Evolutionary conservation across 2,329 filamentous ascomycete genomes (phyloP), one percentile per base, ranked within the genome.

Genomic region (Phialophora tarda): DNA sequence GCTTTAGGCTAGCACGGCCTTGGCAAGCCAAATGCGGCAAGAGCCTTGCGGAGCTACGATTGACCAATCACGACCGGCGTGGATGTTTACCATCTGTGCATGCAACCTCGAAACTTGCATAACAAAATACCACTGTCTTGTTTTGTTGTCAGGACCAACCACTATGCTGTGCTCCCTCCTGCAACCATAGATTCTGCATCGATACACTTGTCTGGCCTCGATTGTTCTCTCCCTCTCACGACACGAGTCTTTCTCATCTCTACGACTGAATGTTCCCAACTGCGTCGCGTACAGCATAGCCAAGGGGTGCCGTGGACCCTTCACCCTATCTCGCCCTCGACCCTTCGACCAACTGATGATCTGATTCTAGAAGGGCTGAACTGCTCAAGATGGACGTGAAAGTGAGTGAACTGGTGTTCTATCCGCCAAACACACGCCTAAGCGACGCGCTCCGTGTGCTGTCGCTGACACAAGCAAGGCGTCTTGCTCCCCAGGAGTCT

Each of bases 311-410:
- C 41, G 24, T 51, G 63, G 53, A 21, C 28, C 24, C 10, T 38
- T 38, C 51, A 51, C 23, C 60, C 51, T 21, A 32, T 10, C 26
- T 23, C 50, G 23, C 32, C 32, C 51, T 32, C 59, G n/a, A 24
- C 30, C 21, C 11, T 61, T 44, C 28, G 24, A 17, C 54, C 50
- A 24, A 28, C 57, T 38, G 59, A 58, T 38, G 21, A 24, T 41
- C 14, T 21, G 23, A 41, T 26, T 11, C 12, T 24, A 61, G 47
- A 26, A 21, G 30, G 17, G 10, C 26, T 32, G 34, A 54, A 62
- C 67, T 65, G 54, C 59, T 55, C 66, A 77, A 67, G 26, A 83
- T 83, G 81, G 81, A 83, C 74, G 80, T 79, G 69, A 82, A 82
- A 77, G 81, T 82, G 77, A 69, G 78, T 75, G 71, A 38, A 34